Evolutionary conservation across 1,139 yeast genomes (phyloP), one percentile per base, ranked within the genome.

Genomic region (Debaryomyces robertsiae): DNA sequence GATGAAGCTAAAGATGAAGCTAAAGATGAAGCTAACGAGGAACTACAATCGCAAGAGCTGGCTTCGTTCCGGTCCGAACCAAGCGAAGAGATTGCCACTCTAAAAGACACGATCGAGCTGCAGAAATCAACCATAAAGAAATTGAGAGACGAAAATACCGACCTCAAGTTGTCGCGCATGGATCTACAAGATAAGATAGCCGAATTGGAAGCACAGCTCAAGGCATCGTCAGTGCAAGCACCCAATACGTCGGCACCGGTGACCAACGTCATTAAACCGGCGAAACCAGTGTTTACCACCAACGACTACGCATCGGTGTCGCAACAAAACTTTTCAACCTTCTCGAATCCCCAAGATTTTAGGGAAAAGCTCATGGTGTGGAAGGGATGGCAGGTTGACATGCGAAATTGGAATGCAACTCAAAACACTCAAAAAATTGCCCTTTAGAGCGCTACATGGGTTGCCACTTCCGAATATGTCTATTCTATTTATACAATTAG

Each of bases 341-440:
- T 55, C 31, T 50, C 45, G n/a, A 41, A 46, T 22, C 55, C 59
- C 1, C 66, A 55, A 18, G 73, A 73, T 41, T 72, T 70, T 54
- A 63, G 73, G 52, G 77, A 71, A 44, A 57, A 60, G 35, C 51
- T 73, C 16, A 53, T 70, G 61, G 76, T 80, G 47, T 90, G 95
- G 95, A 81, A 81, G 51, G 82, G 81, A 30, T 90, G 94, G 93
- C 89, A 84, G 55, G 78, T 88, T 3, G 95, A 90, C 55, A 86
- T 90, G 95, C 74, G 88, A 16, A 57, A 62, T 18, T 90, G 97
- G 97, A 74, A 84, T 31, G 57, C 60, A 13, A 49, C 57, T 3
- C 56, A 53, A 14, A 22, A 42, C 25, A 50, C 61, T 2, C 62
- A 62, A 33, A 63, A 59, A 46, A 58, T 67, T 2, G 57, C 61